Evolutionary conservation across 2,329 filamentous ascomycete species (phyloP).

Genomic region (Pestalotiopsis sp.): DNA sequence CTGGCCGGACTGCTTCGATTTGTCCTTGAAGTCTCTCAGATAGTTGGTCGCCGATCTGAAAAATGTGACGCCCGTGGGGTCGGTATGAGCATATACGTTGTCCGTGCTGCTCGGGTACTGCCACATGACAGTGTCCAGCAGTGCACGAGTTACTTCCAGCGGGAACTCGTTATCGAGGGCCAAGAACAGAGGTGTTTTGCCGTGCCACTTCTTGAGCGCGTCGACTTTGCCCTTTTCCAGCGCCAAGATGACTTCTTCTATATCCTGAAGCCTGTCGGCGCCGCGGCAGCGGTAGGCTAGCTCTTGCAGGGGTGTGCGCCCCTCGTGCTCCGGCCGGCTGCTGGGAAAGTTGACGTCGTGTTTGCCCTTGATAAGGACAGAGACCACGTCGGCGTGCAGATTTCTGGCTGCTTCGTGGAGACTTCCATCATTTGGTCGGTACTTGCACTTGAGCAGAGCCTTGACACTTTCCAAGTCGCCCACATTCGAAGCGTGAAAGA

Average conservation of each 20-base stretch:
- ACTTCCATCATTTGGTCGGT: constrained; percentile 30
- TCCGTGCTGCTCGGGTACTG: neutral
- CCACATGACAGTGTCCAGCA: neutral
- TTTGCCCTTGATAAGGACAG: constrained; percentile 23
- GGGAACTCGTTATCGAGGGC: constrained; percentile 26
- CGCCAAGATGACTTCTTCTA: constrained; percentile 23
- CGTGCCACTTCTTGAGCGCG: constrained; percentile 24
- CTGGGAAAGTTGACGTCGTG: constrained; percentile 29
- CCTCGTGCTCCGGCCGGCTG: constrained; percentile 22
- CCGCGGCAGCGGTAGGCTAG: constrained; percentile 21
- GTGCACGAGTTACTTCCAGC: neutral
- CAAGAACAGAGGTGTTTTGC: constrained; percentile 30
- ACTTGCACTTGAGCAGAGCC: constrained; percentile 24
- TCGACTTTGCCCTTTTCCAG: constrained; percentile 25
- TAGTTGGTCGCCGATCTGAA: neutral
- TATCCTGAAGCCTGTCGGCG: constrained; percentile 16
- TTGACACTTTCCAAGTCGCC: constrained; percentile 25
- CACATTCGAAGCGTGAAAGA: constrained; percentile 28
- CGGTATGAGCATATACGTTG: neutral
- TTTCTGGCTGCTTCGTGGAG: constrained; percentile 31
- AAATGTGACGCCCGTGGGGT: neutral
- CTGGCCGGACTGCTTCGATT: constrained; percentile 10
- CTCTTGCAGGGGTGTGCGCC: constrained; percentile 29
- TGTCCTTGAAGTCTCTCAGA: neutral
- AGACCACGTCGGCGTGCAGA: constrained; percentile 25